phyloP scores from a whole-genome alignment of 345 rosid species.

The Gossypium sturtianum region DNA sequence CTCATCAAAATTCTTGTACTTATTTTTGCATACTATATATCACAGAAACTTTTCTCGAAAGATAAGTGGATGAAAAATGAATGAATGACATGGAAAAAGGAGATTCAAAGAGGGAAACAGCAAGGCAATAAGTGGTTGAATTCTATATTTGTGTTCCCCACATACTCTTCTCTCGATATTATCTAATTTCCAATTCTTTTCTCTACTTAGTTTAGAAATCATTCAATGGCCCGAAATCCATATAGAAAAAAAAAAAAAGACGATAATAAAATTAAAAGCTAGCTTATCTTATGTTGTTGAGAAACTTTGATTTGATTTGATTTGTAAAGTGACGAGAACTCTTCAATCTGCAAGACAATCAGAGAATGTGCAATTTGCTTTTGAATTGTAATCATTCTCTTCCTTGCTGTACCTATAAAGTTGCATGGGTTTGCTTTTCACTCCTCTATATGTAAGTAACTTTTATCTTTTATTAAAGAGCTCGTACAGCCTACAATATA shows the following conservation, averaged over 20 bases:
- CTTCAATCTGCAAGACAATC: slow-evolving; percentile 8
- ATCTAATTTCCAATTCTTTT: not conserved
- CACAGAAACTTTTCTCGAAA: slow-evolving; percentile 14
- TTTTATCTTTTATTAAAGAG: not conserved
- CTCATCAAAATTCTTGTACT: not conserved
- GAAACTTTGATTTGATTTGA: not conserved
- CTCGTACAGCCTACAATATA: not conserved
- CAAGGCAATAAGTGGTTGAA: slow-evolving; percentile 12
- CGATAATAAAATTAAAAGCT: too few relatives aligned
- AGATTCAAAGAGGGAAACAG: slow-evolving; percentile 28
- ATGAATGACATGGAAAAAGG: not conserved
- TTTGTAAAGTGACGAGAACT: not conserved
- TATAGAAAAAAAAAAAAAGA: not conserved
- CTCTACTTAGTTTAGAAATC: not conserved
- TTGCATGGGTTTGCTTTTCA: not conserved
- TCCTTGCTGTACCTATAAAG: not conserved
- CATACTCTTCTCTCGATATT: not conserved
- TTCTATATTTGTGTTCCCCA: not conserved
- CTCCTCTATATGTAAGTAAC: not conserved
- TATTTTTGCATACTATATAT: not conserved
- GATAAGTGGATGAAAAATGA: not conserved
- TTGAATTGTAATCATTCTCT: slow-evolving; percentile 6
- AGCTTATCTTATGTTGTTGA: too few relatives aligned
- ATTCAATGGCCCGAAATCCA: slow-evolving; percentile 7
- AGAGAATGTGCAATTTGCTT: slow-evolving; percentile 16